Percentiles rank a stretch among this genome's conserved stretches.
phyloP scores from a whole-genome alignment of 805 yeast species.

The Candida pseudoglaebosa region DNA sequence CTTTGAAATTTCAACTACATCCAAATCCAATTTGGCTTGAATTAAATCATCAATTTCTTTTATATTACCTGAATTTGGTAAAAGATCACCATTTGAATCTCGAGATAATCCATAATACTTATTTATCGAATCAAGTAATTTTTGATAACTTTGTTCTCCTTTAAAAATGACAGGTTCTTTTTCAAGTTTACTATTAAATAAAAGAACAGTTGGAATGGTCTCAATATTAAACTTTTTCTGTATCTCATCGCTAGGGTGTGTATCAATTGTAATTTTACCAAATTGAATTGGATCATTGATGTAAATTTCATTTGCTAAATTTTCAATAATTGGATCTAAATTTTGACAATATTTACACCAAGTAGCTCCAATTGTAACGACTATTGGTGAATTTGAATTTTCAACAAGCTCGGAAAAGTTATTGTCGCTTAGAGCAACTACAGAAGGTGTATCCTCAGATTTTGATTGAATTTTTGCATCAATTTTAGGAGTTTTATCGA shows the following conservation, averaged over 20 bases:
- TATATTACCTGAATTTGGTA: conserved; percentile 29
- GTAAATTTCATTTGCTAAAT: conserved; percentile 46
- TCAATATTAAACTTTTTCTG: conserved; percentile 38
- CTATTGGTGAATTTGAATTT: conserved; percentile 24
- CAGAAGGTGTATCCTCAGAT: conserved; percentile 6
- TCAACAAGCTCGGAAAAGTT: conserved; percentile 42
- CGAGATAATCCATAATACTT: conserved; percentile 24
- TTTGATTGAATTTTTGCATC: conserved; percentile 7
- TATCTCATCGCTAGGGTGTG: conserved; percentile 40
- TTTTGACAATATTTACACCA: conserved; percentile 60
- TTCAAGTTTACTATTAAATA: conserved; percentile 32
- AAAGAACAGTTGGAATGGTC: conserved; percentile 54
- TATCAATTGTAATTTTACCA: conserved; percentile 47
- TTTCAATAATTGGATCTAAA: conserved; percentile 48
- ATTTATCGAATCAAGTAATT: conserved; percentile 25
- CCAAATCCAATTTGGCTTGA: conserved; percentile 1
- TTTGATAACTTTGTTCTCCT: conserved; percentile 20
- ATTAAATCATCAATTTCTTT: conserved; percentile 16
- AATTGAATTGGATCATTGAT: conserved; percentile 28
- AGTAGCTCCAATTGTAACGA: conserved; percentile 56
- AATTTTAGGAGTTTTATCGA: conserved; percentile 12
- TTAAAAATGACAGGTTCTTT: conserved; percentile 23
- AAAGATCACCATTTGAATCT: conserved; percentile 29
- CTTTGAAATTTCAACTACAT: conserved; percentile 7
- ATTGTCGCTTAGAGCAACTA: conserved; percentile 31